Base-by-base conservation (phyloP, 2,329 filamentous ascomycete species). In the Macrophomina pseudophaseolina region DNA sequence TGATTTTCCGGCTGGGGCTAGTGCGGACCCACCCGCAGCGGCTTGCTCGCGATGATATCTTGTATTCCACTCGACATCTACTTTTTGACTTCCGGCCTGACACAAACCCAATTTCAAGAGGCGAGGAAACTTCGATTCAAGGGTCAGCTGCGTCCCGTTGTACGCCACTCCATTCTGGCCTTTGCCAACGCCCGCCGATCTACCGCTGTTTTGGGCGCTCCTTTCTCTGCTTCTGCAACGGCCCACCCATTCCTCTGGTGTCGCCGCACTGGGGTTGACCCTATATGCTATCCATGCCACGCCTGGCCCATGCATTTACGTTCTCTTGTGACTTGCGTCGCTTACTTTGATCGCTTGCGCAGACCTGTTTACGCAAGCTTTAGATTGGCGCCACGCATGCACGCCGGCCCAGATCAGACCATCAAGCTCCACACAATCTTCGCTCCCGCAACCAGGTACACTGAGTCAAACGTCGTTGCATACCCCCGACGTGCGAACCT, bases 391-490 rank as follows among this genome's bases (percentile, higher is more conserved):
- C 51, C 51, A 53, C 30, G 16, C 32, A 53, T 12, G 16, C 46
- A 7, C 18, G 46, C 8, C 12, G 18, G 18, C 12, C 2, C 4
- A 28, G 46, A 28, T 49, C 46, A 49, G 46, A 38, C 33, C 52
- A 18, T 40, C 14, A 23, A 9, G 6, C 16, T 33, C 16, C 52
- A 54, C 52, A 18, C 52, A 32, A 18, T 23, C 2, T 40, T 28
- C n/a, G 16, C 4, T 23, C 52, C 52, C 52, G 33, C 32, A 54
- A 54, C 33, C 32, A 18, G 52, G 32, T 54, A 38, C 33, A 54
- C 16, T 54, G 33, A 18, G 52, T 54, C 16, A 54, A 54, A 54
- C 52, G 32, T 54, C 52, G 14, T 33, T 54, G 52, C 52, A 54
- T 54, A 11, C 38, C 33, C 32, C 52, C 30, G 4, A 7, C 14